Evolutionary conservation across 2,329 filamentous ascomycete species (phyloP).

Genomic region (Curvularia spicifera): DNA sequence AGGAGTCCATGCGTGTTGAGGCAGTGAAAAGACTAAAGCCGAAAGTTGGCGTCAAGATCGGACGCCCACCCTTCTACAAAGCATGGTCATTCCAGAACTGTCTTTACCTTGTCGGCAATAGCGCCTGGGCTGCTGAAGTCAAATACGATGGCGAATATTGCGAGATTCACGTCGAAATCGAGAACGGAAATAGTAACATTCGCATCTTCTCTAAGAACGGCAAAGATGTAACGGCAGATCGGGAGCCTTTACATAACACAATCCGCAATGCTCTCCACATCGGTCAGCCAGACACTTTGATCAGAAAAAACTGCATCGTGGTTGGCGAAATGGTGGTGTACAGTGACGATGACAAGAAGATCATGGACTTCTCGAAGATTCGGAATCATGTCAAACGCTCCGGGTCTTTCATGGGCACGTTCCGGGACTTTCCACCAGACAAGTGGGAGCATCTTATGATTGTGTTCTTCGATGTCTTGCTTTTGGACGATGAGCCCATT

Average conservation of each 20-base stretch:
- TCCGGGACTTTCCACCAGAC: constrained; percentile 68
- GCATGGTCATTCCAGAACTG: constrained; percentile 72
- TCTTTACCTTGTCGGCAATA: constrained; percentile 65
- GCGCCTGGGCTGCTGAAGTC: constrained; percentile 74
- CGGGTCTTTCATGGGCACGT: constrained; percentile 71
- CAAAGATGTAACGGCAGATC: constrained; percentile 82
- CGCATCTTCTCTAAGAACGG: constrained; percentile 92
- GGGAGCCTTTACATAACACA: constrained; percentile 65
- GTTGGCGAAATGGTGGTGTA: constrained; percentile 85
- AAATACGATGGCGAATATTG: constrained; percentile 90
- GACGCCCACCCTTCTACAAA: constrained; percentile 55
- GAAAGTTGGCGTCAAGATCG: constrained; percentile 54
- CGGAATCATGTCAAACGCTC: constrained; percentile 79
- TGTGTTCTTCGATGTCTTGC: constrained; percentile 66
- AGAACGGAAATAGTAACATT: constrained; percentile 62
- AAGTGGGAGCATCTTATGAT: constrained; percentile 65
- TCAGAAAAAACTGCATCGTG: constrained; percentile 74
- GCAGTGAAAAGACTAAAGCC: constrained; percentile 51
- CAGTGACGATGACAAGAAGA: constrained; percentile 67
- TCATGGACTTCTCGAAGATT: constrained; percentile 81
- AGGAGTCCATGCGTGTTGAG: constrained; percentile 43
- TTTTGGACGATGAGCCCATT: constrained; percentile 62
- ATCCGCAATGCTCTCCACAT: constrained; percentile 71
- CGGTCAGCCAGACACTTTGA: constrained; percentile 61
- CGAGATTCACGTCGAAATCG: constrained; percentile 80